phyloP scores from a whole-genome alignment of 306 rosid species.

The Cicer arietinum region DNA sequence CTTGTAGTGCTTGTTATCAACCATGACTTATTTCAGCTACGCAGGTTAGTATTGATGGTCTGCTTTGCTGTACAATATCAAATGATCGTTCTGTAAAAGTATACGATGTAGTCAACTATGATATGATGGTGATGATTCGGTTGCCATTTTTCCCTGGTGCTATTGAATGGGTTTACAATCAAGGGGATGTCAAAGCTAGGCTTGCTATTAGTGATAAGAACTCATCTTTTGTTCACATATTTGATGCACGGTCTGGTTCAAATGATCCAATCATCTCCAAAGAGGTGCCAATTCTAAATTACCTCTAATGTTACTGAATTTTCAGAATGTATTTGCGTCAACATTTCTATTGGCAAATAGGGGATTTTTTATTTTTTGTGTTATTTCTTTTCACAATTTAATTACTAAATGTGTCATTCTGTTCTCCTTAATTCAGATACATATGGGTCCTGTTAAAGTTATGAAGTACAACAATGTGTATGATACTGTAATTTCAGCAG shows the following conservation, averaged over 20 bases:
- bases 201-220: constrained; percentile 82
- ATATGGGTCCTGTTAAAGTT: constrained; percentile 80
- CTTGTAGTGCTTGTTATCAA: constrained; percentile 53
- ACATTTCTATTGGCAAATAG: too few relatives aligned
- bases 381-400: constrained; percentile 6
- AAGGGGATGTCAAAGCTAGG: constrained; percentile 92
- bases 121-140: constrained; percentile 99
- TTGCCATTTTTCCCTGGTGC: constrained; percentile 82
- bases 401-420: constrained; percentile 30
- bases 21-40: constrained; percentile 69
- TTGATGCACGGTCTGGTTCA: constrained; percentile 87
- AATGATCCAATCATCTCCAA: constrained; percentile 82
- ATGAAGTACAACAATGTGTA: constrained; percentile 77
- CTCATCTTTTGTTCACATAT: constrained; percentile 83
- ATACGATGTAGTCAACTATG: constrained; percentile 94
- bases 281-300: constrained; percentile 62
- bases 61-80: constrained; percentile 96
- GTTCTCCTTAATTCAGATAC: constrained; percentile 60
- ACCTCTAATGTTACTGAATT: constrained; percentile 17
- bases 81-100: constrained; percentile 84
- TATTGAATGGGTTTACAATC: constrained; percentile 95
- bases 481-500: constrained; percentile 89
- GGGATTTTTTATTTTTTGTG: neutral
- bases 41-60: constrained; percentile 98
- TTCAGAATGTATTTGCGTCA: neutral